Base-by-base conservation (phyloP, 2,329 filamentous ascomycete genomes). In the Exophiala oligosperma region DNA sequence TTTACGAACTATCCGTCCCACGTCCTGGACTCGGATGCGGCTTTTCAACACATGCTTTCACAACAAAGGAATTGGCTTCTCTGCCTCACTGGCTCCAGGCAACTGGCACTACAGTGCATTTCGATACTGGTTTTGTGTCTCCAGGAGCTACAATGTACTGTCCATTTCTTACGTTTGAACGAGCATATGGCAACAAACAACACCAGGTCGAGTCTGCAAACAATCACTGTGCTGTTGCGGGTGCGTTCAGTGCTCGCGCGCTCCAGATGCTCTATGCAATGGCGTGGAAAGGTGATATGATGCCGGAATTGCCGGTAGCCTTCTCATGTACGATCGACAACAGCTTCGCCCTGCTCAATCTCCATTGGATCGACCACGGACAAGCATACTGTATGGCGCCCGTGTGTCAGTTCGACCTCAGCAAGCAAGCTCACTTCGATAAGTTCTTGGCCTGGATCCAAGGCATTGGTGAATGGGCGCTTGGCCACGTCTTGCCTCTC, bases 291-390 rank as follows among this genome's bases (percentile, higher is more conserved):
- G 57, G 44, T 11, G 11, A 40, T 4, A 49, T 47, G 24, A 51
- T 49, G 23, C 44, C 57, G 5, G 56, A 61, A 37, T 40, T 59
- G 5, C 60, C 62, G 12, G 56, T 60, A 5, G 57, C 62, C 24
- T 64, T 64, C 49, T 63, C 60, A 5, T 64, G 62, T 50, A 57
- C 57, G 21, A 63, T 64, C 32, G 62, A 64, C 46, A 61, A 62
- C 32, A 57, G 44, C 23, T 58, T 64, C 23, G 62, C 62, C 9
- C 37, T 64, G 12, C 37, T 64, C 37, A 63, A 64, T 35, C 41
- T 63, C 24, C 62, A 64, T 40, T 64, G 62, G 62, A 58, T 64
- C 29, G 62, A 63, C 41, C 52, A 54, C 5, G 57, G 51, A 11
- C 57, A 63, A 37, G 38, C 43, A 2, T 63, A 64, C 35, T 64